A percentile compares a stretch with the other conserved stretches of the same genome.
Evolutionary conservation across 106 monocot species (phyloP).

Genomic region (Narthecium ossifragum): DNA sequence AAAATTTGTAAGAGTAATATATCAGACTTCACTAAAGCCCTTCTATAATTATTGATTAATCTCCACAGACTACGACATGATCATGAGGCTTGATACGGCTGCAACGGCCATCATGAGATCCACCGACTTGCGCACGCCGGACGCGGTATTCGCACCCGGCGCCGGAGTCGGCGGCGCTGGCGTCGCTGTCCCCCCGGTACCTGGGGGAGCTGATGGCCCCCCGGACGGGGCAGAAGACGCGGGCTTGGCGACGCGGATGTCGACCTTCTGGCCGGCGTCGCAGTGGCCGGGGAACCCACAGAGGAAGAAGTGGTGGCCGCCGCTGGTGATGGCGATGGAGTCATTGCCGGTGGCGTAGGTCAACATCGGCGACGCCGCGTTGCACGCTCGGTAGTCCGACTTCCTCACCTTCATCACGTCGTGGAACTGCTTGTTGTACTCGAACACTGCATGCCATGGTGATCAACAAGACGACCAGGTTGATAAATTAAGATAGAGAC

Average conservation of each 20-base stretch:
- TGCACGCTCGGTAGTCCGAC: conserved; percentile 6
- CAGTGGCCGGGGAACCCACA: conserved; percentile 9
- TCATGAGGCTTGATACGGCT: no score
- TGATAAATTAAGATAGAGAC: background rate
- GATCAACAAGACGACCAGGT: background rate
- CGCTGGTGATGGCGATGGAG: background rate
- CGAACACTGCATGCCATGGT: background rate
- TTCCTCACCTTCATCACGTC: conserved; percentile 8
- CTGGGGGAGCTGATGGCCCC: background rate
- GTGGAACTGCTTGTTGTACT: conserved; percentile 8
- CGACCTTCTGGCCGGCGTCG: background rate
- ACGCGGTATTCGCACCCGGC: no score
- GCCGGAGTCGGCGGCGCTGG: no score
- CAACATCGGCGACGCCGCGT: background rate
- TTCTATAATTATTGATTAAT: no score
- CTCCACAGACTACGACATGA: no score
- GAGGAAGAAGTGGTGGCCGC: conserved; percentile 9
- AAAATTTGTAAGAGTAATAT: no score
- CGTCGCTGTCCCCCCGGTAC: no score
- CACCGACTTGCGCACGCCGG: no score
- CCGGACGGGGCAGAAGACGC: background rate
- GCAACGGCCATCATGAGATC: no score
- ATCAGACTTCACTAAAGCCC: no score
- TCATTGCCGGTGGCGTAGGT: conserved; percentile 6
- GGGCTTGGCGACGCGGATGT: background rate